Base-by-base conservation (phyloP, 371 early-diverging fungal genomes). In the Haplosporangium sp. region DNA sequence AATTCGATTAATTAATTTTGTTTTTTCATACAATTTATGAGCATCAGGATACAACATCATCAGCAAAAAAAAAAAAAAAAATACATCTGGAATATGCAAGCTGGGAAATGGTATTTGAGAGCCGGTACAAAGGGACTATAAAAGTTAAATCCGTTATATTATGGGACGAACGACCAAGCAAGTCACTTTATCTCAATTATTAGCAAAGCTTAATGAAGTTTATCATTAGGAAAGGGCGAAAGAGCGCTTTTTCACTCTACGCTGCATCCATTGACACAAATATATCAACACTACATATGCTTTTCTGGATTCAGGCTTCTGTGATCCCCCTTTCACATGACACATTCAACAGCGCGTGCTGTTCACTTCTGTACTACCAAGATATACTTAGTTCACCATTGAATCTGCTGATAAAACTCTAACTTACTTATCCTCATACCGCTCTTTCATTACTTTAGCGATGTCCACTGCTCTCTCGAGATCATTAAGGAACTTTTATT, bases 401-500 rank as follows among this genome's bases (percentile, higher is more conserved):
- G 27, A 27, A 27, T 27, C 27, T 27, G 27, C 27, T 27, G 27
- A 27, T 27, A 27, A 27, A 27, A 27, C 27, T 27, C 44, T 44
- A 44, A 44, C 44, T 8, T 44, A 8, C 44, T 10, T 13, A 48
- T 17, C 5, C 11, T 17, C 5, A 48, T 48, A 48, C 15, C 52
- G 6, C 38, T 63, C 20, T 66, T 27, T 37, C 34, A 27, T 20
- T 15, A 39, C 34, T 59, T 10, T 37, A 81, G 75, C 5, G 82
- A 81, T 60, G 82, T 81, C 37, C 82, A 81, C 52, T 81, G 82
- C 8, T 86, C 92, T 1, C 86, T 95, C 64, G 88, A 90, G 60
- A 94, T 96, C 64, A 85, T 94, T 64, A 90, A 92, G 59, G 86
- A 91, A 3, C 88, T 97, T 38, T 83, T 97, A 58, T 84, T 86